phyloP scores from a whole-genome alignment of 208 protist species.

The Wallacemonas sp. region DNA sequence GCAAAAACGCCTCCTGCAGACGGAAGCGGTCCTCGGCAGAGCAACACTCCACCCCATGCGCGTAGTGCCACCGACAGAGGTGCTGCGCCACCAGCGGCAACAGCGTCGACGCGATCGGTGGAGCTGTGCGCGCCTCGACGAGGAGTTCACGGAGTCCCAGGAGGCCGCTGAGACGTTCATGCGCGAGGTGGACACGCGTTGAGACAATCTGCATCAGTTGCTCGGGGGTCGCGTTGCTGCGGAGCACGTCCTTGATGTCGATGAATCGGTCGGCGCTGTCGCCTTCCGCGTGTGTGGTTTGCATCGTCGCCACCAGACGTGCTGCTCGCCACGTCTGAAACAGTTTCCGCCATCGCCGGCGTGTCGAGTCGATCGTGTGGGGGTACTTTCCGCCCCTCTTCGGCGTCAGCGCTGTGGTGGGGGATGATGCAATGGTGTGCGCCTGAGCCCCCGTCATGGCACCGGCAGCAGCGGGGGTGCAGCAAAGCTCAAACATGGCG shows the following conservation, averaged over 20 bases:
- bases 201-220: constrained; percentile 54
- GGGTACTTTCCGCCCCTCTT: not conserved
- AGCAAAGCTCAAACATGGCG: constrained; percentile 78
- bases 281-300: constrained; percentile 56
- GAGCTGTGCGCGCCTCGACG: constrained; percentile 69
- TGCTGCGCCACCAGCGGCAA: constrained; percentile 78
- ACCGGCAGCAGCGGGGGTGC: not conserved
- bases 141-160: constrained; percentile 70
- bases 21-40: constrained; percentile 74
- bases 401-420: too few species aligned
- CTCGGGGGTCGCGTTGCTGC: constrained; percentile 52
- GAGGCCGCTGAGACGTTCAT: constrained; percentile 75
- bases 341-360: constrained; percentile 67
- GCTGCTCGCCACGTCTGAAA: constrained; percentile 87
- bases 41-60: constrained; percentile 80
- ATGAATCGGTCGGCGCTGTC: constrained; percentile 31
- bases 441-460: not conserved
- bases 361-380: constrained; percentile 8
- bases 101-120: constrained; percentile 50
- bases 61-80: constrained; percentile 86
- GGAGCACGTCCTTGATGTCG: constrained; percentile 72
- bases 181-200: constrained; percentile 59
- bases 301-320: constrained; percentile 67
- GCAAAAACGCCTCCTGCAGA: constrained; percentile 79
- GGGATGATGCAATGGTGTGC: too few species aligned